Percentiles rank a stretch among this genome's conserved stretches.
phyloP scores from a whole-genome alignment of 176 grass and related monocot genomes.

The Saccharum spontaneum region DNA sequence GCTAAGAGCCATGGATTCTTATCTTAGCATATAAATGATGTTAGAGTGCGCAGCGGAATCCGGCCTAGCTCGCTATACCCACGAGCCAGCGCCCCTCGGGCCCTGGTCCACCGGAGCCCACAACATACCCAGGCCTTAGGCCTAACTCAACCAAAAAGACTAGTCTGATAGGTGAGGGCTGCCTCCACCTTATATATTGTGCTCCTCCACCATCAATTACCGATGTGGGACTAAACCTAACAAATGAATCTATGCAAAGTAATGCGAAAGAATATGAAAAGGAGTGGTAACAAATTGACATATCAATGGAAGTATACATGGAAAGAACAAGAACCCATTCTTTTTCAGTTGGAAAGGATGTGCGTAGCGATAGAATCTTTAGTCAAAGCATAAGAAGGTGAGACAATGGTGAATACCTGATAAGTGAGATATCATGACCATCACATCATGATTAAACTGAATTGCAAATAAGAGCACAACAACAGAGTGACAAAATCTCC shows the following conservation, averaged over 20 bases:
- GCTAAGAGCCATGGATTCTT: neutral
- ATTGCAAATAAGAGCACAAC: neutral
- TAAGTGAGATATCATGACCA: neutral
- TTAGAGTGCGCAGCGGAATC: no score
- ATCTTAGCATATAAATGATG: slow-evolving; percentile 16
- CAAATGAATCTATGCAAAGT: slow-evolving; percentile 17
- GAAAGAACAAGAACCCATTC: slow-evolving; percentile 31
- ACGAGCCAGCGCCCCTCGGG: no score
- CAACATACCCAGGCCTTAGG: no score
- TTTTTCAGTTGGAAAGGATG: slow-evolving; percentile 17
- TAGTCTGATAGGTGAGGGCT: no score
- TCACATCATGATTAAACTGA: neutral
- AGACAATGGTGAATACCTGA: neutral
- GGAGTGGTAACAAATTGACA: neutral
- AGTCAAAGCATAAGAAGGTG: slow-evolving; percentile 25
- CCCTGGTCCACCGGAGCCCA: no score
- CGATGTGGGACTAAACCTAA: no score
- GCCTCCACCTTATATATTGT: no score
- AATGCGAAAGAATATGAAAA: slow-evolving; percentile 28
- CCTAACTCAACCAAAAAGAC: no score
- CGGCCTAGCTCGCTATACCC: no score
- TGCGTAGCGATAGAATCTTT: slow-evolving; percentile 29
- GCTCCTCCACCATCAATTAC: no score
- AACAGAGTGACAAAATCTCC: neutral
- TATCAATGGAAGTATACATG: slow-evolving; percentile 3